Conservation (phyloP, 805 yeast genomes). For the Kodamaea sagamina region DNA sequence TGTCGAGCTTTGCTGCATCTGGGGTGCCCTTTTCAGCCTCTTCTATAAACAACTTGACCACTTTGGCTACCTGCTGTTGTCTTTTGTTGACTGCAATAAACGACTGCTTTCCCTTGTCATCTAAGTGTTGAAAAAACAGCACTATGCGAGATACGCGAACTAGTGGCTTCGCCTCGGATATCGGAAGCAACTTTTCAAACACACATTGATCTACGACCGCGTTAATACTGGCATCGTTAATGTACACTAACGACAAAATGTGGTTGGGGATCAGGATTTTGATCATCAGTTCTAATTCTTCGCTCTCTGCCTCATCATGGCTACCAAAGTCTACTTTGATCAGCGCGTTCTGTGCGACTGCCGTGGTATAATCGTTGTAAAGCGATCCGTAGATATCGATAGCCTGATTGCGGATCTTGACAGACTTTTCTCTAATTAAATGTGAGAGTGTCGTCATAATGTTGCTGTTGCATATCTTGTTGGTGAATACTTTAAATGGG, state of each 20-base stretch:
- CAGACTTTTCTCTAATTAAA: constrained; percentile 69
- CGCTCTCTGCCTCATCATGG: constrained; percentile 24
- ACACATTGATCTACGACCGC: constrained; percentile 62
- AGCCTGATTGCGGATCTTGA: constrained; percentile 61
- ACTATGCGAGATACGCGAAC: constrained; percentile 57
- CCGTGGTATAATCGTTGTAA: constrained; percentile 47
- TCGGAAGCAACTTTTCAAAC: constrained; percentile 62
- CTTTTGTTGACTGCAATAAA: constrained; percentile 69
- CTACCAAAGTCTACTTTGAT: constrained; percentile 31
- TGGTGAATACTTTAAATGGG: constrained; percentile 48
- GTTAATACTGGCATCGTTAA: constrained; percentile 69
- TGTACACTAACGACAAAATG: constrained; percentile 65
- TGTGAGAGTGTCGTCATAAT: constrained; percentile 59
- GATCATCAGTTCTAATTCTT: constrained; percentile 33
- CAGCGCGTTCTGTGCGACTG: neutral
- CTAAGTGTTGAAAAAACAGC: constrained; percentile 48
- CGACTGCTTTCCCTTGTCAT: constrained; percentile 60
- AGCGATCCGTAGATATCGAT: constrained; percentile 55
- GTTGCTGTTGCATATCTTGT: constrained; percentile 46
- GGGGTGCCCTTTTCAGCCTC: constrained; percentile 46
- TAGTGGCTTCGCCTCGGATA: constrained; percentile 42
- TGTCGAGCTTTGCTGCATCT: constrained; percentile 44
- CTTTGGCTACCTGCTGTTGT: constrained; percentile 61
- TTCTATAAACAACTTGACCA: constrained; percentile 49
- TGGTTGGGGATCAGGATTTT: constrained; percentile 60